Base-by-base conservation (phyloP, 805 yeast genomes). In the Nakazawaea sp. region DNA sequence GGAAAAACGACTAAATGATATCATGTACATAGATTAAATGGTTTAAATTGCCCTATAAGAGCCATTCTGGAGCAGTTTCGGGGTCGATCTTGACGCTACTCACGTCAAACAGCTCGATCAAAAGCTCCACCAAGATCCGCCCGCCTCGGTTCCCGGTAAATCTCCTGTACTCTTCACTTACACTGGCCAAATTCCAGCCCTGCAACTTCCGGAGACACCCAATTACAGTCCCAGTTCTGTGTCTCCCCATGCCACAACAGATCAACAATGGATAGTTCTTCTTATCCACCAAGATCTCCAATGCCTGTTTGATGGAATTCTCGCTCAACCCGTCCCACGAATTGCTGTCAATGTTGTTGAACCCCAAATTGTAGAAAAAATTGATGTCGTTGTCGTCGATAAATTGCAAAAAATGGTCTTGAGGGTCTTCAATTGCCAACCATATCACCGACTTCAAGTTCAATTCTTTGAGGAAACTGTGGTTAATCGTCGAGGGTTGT, bases 211-310 rank as follows among this genome's bases (percentile, higher is more conserved):
- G 66, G 32, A 90, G 62, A 57, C 98, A 90, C 1, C 98, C 98
- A 42, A 92, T 77, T 3, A 92, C 96, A 0, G 97, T 89, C 1
- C 98, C 98, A 0, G 97, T 89, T 46, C 98, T 69, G 58, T 90
- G 98, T 47, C 98, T 68, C 0, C 98, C 98, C 98, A 92, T 92
- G 11, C 97, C 96, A 51, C 97, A 92, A 57, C 97, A 92, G 4
- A 89, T 89, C 35, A 92, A 62, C 43, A 92, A 50, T 0, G 98
- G 97, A 51, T 86, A 85, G 54, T 78, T 76, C n/a, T 74, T 69
- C 44, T 70, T 71, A 48, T 85, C 73, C 30, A 80, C 74, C 15
- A 90, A 82, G 24, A 87, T 68, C 43, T 80, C 82, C 43, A 90
- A 61, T 1, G 96, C 95, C 43, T 77, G 78, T 19, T 75, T 73